phyloP scores from a whole-genome alignment of 2,329 filamentous ascomycete genomes.

The Xylaria sp. region DNA sequence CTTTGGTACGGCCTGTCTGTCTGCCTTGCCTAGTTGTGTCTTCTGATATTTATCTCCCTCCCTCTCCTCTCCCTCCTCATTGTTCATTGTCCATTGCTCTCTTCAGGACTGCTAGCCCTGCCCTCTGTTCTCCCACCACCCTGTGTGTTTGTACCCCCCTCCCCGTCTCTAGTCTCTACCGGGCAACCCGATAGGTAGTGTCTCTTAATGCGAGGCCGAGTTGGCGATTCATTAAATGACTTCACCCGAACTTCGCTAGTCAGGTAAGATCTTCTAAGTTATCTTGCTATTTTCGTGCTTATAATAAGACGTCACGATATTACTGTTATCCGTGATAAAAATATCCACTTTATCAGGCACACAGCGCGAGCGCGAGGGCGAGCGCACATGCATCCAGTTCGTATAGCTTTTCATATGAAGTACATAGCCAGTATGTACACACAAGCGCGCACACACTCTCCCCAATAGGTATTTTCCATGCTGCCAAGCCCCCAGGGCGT shows the following conservation, averaged over 20 bases:
- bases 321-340: constrained; percentile 14
- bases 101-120: background rate
- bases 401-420: constrained; percentile 24
- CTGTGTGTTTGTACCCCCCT: no score
- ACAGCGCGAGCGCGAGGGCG: constrained; percentile 2
- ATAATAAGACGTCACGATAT: constrained; percentile 22
- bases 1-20: no score
- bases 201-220: background rate
- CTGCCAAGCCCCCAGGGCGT: constrained; percentile 25
- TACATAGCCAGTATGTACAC: constrained; percentile 20
- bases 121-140: no score
- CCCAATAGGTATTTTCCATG: constrained; percentile 21
- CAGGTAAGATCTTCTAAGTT: constrained; percentile 12
- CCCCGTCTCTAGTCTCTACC: background rate
- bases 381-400: constrained; percentile 23
- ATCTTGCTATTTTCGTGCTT: constrained; percentile 10
- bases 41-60: background rate
- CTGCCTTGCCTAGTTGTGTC: background rate
- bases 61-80: background rate
- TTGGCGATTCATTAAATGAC: no score
- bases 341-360: constrained; percentile 34
- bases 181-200: background rate
- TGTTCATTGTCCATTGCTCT: background rate
- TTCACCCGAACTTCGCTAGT: constrained; percentile 19
- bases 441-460: no score